phyloP scores from a whole-genome alignment of 2,329 filamentous ascomycete species.

The Fusarium hainanense region DNA sequence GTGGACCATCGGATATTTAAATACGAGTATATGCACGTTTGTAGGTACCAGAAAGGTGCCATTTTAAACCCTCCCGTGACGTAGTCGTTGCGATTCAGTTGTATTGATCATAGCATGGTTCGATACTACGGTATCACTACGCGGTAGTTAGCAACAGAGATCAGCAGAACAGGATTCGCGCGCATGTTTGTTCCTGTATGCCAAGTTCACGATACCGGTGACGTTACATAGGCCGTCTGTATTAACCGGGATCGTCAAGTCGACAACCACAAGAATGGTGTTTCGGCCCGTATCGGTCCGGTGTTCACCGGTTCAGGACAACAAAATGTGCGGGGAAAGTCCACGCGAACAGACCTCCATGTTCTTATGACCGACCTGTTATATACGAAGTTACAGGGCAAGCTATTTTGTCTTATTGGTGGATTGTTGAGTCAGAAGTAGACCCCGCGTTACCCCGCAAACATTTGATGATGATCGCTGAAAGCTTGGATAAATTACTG shows the following conservation, averaged over 20 bases:
- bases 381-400: background rate
- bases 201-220: background rate
- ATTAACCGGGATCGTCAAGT: conserved; percentile 6
- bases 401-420: background rate
- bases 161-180: conserved; percentile 2
- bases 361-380: background rate
- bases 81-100: background rate
- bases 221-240: background rate
- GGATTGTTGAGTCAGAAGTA: background rate
- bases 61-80: background rate
- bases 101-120: too few species aligned
- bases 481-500: background rate
- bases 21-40: background rate
- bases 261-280: background rate
- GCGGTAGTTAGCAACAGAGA: background rate
- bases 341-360: background rate
- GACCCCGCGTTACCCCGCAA: conserved; percentile 17
- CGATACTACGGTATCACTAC: background rate
- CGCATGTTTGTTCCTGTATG: background rate
- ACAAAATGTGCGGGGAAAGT: background rate
- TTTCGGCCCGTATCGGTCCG: background rate
- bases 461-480: background rate
- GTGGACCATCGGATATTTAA: background rate
- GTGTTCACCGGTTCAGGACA: background rate
- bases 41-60: background rate